Conservation (phyloP, 2,329 filamentous ascomycete genomes). For the Paradendryphiella salina region DNA sequence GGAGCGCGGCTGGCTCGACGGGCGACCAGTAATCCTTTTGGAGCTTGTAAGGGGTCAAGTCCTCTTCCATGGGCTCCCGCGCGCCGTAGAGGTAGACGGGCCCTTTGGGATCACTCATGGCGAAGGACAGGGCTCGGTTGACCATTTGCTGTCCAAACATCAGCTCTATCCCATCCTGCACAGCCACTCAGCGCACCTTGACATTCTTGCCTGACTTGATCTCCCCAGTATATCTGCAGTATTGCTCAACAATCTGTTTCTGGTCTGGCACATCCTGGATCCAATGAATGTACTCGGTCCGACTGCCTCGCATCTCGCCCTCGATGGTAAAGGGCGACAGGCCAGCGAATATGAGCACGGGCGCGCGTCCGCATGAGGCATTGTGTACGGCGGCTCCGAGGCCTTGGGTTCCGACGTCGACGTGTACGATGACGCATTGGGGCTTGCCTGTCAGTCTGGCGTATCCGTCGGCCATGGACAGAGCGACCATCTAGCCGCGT, state of each 20-base stretch:
- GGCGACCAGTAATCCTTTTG: constrained; percentile 71
- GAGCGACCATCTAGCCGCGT: constrained; percentile 70
- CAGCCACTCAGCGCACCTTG: constrained; percentile 54
- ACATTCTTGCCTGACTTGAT: constrained; percentile 83
- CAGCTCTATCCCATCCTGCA: constrained; percentile 3
- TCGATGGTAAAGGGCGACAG: constrained; percentile 76
- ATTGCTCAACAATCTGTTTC: constrained; percentile 78
- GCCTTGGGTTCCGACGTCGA: constrained; percentile 80
- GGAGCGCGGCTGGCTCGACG: constrained; percentile 67
- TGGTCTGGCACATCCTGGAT: constrained; percentile 83
- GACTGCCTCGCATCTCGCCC: constrained; percentile 70
- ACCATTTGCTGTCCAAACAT: constrained; percentile 66
- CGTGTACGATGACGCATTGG: constrained; percentile 77
- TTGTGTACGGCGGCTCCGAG: constrained; percentile 80
- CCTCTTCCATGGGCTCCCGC: constrained; percentile 80
- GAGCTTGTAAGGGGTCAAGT: constrained; percentile 64
- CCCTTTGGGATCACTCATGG: constrained; percentile 73
- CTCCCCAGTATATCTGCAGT: constrained; percentile 81
- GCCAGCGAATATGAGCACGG: constrained; percentile 77
- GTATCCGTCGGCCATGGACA: constrained; percentile 83
- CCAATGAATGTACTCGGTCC: constrained; percentile 86
- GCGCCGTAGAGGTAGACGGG: constrained; percentile 80
- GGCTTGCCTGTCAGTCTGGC: constrained; percentile 69
- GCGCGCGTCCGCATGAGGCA: constrained; percentile 71
- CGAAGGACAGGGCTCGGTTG: constrained; percentile 81